These are phyloP conservation scores for Wickerhamiella infanticola DNA, from an alignment of 1,139 yeast genomes.

Conservation along the genomic window DNA sequence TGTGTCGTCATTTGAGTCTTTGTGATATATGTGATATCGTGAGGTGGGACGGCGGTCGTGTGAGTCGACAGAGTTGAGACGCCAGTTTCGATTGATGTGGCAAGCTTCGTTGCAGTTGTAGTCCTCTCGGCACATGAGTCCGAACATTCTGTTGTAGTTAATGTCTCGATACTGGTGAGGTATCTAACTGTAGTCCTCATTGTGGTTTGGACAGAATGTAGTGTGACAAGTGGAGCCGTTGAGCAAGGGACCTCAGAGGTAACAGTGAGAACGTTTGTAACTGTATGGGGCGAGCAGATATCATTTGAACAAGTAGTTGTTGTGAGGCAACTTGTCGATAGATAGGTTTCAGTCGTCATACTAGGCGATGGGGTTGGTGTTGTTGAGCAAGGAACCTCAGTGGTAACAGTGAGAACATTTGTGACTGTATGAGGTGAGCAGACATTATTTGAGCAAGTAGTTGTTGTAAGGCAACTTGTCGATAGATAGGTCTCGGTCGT, in stretches of 20 bases:
- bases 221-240: no score
- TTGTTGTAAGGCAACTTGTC: slow-evolving; percentile 2
- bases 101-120: not conserved
- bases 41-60: not conserved
- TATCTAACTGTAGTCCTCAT: no score
- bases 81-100: not conserved
- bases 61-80: not conserved
- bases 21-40: not conserved
- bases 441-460: slow-evolving; percentile 2
- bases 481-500: not conserved
- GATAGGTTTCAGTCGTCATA: not conserved
- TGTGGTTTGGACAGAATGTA: no score
- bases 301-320: slow-evolving; percentile 1
- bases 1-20: not conserved
- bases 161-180: no score
- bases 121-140: not conserved
- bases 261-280: no score
- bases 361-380: not conserved
- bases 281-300: not conserved
- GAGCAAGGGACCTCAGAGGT: no score
- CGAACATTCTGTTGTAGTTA: not conserved
- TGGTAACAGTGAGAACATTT: not conserved
- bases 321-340: slow-evolving; percentile 4
- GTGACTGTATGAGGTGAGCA: not conserved
- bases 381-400: slow-evolving; percentile 1